Conservation (phyloP, 371 early-diverging fungal genomes). For the Mucor piriformis region DNA sequence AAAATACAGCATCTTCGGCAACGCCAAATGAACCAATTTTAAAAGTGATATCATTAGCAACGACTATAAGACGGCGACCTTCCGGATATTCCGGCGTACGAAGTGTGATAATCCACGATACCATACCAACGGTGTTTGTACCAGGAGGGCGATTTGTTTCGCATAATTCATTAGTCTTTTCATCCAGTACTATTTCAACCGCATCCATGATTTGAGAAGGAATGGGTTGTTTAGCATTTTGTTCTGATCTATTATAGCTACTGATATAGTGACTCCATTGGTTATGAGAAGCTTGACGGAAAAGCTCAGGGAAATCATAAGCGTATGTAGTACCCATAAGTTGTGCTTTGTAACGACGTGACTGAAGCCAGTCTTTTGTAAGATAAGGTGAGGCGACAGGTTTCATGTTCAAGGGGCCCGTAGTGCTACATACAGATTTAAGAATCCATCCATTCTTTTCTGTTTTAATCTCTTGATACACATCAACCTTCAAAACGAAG, state of each 20-base stretch:
- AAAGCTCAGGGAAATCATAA: constrained; percentile 97
- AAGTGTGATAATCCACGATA: constrained; percentile 90
- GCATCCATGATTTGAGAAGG: constrained; percentile 76
- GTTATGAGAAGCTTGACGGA: constrained; percentile 79
- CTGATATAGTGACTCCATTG: constrained; percentile 69
- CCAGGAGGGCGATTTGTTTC: constrained; percentile 88
- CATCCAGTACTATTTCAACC: constrained; percentile 89
- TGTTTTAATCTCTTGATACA: constrained; percentile 86
- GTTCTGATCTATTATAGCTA: constrained; percentile 49
- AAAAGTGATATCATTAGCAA: constrained; percentile 98
- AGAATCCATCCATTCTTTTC: constrained; percentile 76
- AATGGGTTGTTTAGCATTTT: constrained; percentile 69
- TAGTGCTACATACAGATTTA: constrained; percentile 69
- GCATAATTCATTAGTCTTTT: constrained; percentile 73
- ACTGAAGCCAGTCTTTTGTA: constrained; percentile 95
- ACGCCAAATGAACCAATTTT: constrained; percentile 98
- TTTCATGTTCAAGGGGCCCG: constrained; percentile 85
- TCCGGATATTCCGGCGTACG: constrained; percentile 94
- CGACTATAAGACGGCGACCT: constrained; percentile 90
- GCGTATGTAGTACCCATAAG: constrained; percentile 97
- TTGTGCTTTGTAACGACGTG: constrained; percentile 96
- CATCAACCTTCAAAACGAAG: constrained; percentile 88
- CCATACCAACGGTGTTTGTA: constrained; percentile 94
- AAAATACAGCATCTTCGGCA: constrained; percentile 92
- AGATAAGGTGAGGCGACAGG: constrained; percentile 85